A percentile compares a stretch with the other conserved stretches of the same genome.
These are phyloP conservation scores for Venturia effusa DNA, from an alignment of 2,329 filamentous ascomycete species.

Conservation along the genomic window DNA sequence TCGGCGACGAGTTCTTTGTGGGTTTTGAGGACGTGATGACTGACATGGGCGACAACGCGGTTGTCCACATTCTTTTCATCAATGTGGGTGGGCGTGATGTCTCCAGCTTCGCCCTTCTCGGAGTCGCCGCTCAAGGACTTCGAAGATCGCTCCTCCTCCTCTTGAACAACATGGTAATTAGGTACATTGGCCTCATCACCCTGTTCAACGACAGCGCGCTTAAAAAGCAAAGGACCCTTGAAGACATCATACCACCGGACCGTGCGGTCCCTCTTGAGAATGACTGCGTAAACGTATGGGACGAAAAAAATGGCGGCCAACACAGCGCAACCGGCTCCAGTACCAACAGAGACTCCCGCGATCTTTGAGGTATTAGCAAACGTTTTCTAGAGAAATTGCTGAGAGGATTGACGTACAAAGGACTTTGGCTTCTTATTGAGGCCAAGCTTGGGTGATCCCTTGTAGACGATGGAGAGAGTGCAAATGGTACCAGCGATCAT, in stretches of 20 bases:
- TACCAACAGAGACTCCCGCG: conserved; percentile 19
- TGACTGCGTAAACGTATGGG: conserved; percentile 47
- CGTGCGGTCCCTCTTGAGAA: conserved; percentile 51
- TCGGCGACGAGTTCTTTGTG: conserved; percentile 54
- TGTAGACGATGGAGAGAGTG: conserved; percentile 45
- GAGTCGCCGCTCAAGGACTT: not conserved
- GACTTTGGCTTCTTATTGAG: conserved; percentile 27
- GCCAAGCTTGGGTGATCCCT: conserved; percentile 35
- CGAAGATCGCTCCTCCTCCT: conserved; percentile 25
- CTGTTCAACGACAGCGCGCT: conserved; percentile 17
- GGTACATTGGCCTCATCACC: conserved; percentile 17
- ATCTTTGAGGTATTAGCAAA: conserved; percentile 17
- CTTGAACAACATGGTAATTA: conserved; percentile 21
- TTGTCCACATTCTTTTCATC: not conserved
- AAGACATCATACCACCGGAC: conserved; percentile 45
- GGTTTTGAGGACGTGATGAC: conserved; percentile 32
- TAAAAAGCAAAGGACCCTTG: conserved; percentile 40
- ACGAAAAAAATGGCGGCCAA: conserved; percentile 39
- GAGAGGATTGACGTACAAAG: not conserved
- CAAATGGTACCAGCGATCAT: conserved; percentile 58
- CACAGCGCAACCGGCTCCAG: conserved; percentile 14
- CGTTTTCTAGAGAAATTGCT: too few relatives aligned
- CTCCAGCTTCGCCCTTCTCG: not conserved
- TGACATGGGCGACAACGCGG: conserved; percentile 22
- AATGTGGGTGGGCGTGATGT: not conserved